A percentile compares a stretch with the other conserved stretches of the same genome.
Evolutionary conservation across 805 yeast species (phyloP).

Genomic region (Wickerhamiella spandovensis): DNA sequence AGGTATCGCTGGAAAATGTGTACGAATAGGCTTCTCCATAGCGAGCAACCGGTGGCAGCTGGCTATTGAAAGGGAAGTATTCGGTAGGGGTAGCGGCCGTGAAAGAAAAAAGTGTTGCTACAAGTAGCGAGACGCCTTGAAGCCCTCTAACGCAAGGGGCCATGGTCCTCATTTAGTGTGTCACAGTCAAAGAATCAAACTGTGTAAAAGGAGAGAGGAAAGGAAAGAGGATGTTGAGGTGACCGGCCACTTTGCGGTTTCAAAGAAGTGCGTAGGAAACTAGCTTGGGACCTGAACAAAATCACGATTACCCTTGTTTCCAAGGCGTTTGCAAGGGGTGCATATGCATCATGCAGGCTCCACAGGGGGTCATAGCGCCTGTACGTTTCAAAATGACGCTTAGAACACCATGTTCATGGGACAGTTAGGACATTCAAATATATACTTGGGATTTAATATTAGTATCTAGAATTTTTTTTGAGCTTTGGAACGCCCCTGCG

Average conservation of each 20-base stretch:
- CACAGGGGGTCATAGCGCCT: background rate
- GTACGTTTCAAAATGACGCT: background rate
- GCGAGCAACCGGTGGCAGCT: slow-evolving; percentile 80
- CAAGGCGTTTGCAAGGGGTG: background rate
- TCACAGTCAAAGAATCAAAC: background rate
- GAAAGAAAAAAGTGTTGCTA: slow-evolving; percentile 5
- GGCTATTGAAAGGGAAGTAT: slow-evolving; percentile 71
- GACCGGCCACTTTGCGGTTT: background rate
- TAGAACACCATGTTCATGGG: background rate
- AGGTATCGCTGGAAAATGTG: slow-evolving; percentile 60
- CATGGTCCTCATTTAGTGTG: background rate
- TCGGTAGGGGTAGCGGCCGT: slow-evolving; percentile 36
- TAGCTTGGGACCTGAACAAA: background rate
- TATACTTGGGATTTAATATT: background rate
- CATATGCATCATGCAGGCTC: background rate
- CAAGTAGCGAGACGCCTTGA: background rate
- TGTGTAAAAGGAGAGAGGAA: background rate
- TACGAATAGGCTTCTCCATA: slow-evolving; percentile 48
- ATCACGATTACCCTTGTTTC: background rate
- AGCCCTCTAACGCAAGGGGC: background rate
- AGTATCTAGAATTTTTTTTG: background rate
- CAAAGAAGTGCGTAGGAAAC: background rate
- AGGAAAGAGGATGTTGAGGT: background rate
- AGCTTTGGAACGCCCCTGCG: background rate
- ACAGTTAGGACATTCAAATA: background rate